A percentile compares a stretch with the other conserved stretches of the same genome.
phyloP scores from a whole-genome alignment of 805 yeast species.

The Ogataea chonburiensis region DNA sequence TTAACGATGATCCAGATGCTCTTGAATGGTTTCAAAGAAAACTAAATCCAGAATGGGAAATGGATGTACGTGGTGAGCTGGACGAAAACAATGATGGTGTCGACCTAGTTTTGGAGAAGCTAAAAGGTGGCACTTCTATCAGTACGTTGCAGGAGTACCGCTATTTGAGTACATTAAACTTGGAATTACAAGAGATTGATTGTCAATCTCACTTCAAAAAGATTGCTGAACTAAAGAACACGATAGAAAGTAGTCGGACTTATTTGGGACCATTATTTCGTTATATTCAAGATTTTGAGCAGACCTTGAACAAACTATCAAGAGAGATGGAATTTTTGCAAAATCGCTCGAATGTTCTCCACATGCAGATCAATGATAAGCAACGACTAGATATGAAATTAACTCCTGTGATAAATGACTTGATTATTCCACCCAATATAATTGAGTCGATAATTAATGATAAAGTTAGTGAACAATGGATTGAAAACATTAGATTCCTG shows the following conservation, averaged over 20 bases:
- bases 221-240: slow-evolving; percentile 25
- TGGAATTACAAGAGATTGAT: slow-evolving; percentile 11
- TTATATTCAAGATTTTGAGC: slow-evolving; percentile 55
- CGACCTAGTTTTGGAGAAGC: slow-evolving; percentile 11
- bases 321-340: slow-evolving; percentile 62
- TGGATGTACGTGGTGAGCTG: slow-evolving; percentile 24
- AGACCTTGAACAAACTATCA: slow-evolving; percentile 54
- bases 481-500: slow-evolving; percentile 58
- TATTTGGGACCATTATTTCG: slow-evolving; percentile 50
- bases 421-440: slow-evolving; percentile 72
- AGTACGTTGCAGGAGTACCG: slow-evolving; percentile 27
- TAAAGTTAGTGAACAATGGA: slow-evolving; percentile 60
- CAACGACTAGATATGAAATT: slow-evolving; percentile 49
- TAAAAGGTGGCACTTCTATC: slow-evolving; percentile 7
- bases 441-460: slow-evolving; percentile 57
- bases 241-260: slow-evolving; percentile 33
- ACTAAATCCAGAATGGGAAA: slow-evolving; percentile 32
- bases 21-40: slow-evolving; percentile 16
- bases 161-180: slow-evolving; percentile 21
- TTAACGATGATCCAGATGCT: slow-evolving; percentile 11
- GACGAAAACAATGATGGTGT: slow-evolving; percentile 20
- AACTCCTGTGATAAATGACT: slow-evolving; percentile 73
- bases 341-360: slow-evolving; percentile 48
- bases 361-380: slow-evolving; percentile 46
- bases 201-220: slow-evolving; percentile 25